These are phyloP conservation scores for Cytospora piceicola DNA, from an alignment of 2,329 filamentous ascomycete species.

Conservation along the genomic window DNA sequence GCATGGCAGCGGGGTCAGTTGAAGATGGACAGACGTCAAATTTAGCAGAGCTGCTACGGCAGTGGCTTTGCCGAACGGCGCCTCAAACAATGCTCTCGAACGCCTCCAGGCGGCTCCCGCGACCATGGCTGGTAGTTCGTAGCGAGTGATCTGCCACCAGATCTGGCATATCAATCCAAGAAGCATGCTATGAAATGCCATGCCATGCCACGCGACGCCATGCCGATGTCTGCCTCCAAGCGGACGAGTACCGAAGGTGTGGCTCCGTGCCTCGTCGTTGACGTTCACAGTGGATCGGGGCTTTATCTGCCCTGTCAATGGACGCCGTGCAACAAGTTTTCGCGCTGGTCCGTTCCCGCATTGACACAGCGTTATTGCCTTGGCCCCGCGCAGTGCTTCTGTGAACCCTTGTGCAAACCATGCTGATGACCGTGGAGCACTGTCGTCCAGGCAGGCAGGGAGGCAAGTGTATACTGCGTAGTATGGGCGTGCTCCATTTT, in stretches of 20 bases:
- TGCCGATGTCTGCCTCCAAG: conserved; percentile 2
- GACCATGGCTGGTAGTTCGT: conserved; percentile 6
- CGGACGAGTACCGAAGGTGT: background rate
- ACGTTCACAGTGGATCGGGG: background rate
- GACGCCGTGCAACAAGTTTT: background rate
- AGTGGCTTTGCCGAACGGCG: conserved; percentile 25
- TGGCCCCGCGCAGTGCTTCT: background rate
- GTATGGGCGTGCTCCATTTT: background rate
- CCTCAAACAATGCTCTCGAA: conserved; percentile 17
- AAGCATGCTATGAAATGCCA: background rate
- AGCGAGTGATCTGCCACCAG: conserved; percentile 9
- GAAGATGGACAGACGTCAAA: conserved; percentile 12
- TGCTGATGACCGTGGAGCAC: background rate
- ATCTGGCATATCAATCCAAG: background rate
- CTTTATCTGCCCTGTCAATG: background rate
- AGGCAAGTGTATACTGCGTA: background rate
- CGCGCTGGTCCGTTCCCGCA: background rate
- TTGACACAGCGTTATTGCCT: background rate
- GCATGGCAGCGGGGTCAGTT: conserved; percentile 9
- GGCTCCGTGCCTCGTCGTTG: background rate
- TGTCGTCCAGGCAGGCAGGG: no score
- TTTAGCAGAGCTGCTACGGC: conserved; percentile 23
- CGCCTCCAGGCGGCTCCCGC: conserved; percentile 21
- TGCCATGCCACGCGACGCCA: conserved; percentile 1
- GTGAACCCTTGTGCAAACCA: background rate